Evolutionary conservation across 192 early-diverging fungal genomes (phyloP).

Genomic region (Rhizophagus clarus): DNA sequence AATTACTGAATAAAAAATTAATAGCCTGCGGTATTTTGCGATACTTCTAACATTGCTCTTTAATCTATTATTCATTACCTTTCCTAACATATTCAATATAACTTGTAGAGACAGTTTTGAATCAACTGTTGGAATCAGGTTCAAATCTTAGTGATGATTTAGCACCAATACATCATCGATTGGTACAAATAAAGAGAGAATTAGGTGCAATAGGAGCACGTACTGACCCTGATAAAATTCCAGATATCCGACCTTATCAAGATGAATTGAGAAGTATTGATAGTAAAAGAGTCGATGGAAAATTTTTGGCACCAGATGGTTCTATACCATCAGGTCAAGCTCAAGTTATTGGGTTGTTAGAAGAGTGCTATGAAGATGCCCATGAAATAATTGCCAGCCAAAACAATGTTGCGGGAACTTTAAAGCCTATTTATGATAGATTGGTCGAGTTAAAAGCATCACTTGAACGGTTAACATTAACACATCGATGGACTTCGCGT

Average conservation of each 20-base stretch:
- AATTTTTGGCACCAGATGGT: constrained; percentile 72
- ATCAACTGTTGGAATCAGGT: constrained; percentile 57
- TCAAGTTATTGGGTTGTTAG: constrained; percentile 77
- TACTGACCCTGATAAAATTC: neutral
- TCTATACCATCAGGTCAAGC: constrained; percentile 79
- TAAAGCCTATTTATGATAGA: constrained; percentile 61
- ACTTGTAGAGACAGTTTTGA: constrained; percentile 46
- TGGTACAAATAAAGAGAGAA: constrained; percentile 70
- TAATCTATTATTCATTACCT: neutral
- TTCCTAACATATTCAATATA: neutral
- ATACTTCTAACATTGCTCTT: neutral
- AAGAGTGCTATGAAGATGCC: constrained; percentile 78
- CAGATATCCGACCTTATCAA: constrained; percentile 60
- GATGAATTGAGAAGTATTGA: constrained; percentile 80
- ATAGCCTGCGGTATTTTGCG: constrained; percentile 38
- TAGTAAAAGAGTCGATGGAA: constrained; percentile 75
- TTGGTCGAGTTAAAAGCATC: constrained; percentile 72
- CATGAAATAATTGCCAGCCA: constrained; percentile 80
- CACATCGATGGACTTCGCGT: constrained; percentile 76
- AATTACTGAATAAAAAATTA: constrained; percentile 48
- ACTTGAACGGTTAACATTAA: constrained; percentile 75
- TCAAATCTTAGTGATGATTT: constrained; percentile 70
- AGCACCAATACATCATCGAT: constrained; percentile 69
- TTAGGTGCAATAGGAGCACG: constrained; percentile 48
- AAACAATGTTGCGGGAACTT: constrained; percentile 60